These are phyloP conservation scores for Diaporthe sp. DNA, from an alignment of 2,329 filamentous ascomycete genomes.

Conservation along the genomic window DNA sequence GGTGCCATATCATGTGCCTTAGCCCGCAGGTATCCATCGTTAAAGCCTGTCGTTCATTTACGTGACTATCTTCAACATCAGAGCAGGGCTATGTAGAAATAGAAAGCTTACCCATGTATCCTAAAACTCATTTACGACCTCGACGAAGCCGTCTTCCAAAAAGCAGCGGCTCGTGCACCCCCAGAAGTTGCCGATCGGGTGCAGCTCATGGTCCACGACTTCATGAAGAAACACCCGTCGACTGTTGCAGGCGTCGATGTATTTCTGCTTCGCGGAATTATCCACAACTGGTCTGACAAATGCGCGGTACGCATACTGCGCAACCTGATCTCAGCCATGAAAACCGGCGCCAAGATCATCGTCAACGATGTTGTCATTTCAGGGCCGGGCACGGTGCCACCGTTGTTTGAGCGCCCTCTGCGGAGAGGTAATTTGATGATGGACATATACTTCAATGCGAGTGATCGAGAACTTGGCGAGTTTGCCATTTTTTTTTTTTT, in stretches of 20 bases:
- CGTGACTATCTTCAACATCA: not conserved
- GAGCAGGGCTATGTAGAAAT: accelerated
- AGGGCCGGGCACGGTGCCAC: not conserved
- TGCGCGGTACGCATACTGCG: not conserved
- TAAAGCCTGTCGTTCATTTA: not conserved
- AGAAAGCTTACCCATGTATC: not conserved
- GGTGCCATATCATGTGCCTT: not conserved
- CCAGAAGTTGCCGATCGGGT: not conserved
- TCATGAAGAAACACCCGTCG: not conserved
- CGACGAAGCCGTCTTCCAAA: not conserved
- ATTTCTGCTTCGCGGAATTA: not conserved
- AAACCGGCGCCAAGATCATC: not conserved
- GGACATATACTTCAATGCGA: not conserved
- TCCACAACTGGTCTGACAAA: not conserved
- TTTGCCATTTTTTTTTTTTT: not conserved
- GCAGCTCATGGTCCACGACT: not conserved
- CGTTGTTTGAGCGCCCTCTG: not conserved
- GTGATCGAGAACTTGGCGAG: not conserved
- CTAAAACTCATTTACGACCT: not conserved
- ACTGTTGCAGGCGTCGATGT: not conserved
- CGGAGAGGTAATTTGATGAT: not conserved
- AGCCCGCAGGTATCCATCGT: not conserved
- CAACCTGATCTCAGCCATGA: not conserved
- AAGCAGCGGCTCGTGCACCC: not conserved
- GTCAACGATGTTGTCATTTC: not conserved